Percentiles rank a stretch among this genome's conserved stretches.
These are phyloP conservation scores for Heterobasidion occidentale DNA, from an alignment of 1,284 basidiomycete genomes.

Conservation along the genomic window DNA sequence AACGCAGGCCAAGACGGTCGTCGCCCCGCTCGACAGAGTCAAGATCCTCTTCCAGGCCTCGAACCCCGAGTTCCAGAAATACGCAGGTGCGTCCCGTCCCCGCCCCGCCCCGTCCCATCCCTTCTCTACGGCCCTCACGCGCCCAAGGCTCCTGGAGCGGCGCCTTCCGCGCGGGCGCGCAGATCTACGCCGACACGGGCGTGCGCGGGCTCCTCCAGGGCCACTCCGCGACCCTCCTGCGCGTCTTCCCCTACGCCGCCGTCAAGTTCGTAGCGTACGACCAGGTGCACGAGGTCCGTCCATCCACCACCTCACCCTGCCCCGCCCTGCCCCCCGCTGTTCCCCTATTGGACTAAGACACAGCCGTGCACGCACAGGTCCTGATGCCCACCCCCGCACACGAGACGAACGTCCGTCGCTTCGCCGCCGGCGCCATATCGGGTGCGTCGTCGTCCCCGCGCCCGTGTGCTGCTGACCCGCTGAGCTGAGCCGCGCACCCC, in stretches of 20 bases:
- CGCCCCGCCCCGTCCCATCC: neutral
- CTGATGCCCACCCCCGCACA: constrained; percentile 80
- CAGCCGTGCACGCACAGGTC: constrained; percentile 24
- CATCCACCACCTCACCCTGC: neutral
- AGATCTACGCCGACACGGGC: constrained; percentile 75
- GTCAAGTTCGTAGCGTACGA: constrained; percentile 99
- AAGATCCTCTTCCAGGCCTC: constrained; percentile 99
- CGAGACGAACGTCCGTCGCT: constrained; percentile 81
- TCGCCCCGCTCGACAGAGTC: constrained; percentile 95
- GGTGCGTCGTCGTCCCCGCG: constrained; percentile 41
- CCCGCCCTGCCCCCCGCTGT: neutral
- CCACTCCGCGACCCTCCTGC: constrained; percentile 83
- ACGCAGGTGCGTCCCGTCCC: constrained; percentile 60
- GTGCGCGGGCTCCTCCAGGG: constrained; percentile 86
- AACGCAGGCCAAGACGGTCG: constrained; percentile 86
- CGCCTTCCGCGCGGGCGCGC: constrained; percentile 72
- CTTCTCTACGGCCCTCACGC: neutral
- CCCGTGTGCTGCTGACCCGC: neutral
- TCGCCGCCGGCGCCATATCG: constrained; percentile 83
- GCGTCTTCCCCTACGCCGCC: constrained; percentile 92
- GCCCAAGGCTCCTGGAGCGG: constrained; percentile 75
- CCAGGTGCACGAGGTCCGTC: constrained; percentile 55
- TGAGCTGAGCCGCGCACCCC: constrained; percentile 3
- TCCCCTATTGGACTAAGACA: too few relatives aligned
- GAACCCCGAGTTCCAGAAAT: constrained; percentile 92